Evolutionary conservation across 352 stramenopile genomes (phyloP).

Genomic region (Phytopythium sindhum): DNA sequence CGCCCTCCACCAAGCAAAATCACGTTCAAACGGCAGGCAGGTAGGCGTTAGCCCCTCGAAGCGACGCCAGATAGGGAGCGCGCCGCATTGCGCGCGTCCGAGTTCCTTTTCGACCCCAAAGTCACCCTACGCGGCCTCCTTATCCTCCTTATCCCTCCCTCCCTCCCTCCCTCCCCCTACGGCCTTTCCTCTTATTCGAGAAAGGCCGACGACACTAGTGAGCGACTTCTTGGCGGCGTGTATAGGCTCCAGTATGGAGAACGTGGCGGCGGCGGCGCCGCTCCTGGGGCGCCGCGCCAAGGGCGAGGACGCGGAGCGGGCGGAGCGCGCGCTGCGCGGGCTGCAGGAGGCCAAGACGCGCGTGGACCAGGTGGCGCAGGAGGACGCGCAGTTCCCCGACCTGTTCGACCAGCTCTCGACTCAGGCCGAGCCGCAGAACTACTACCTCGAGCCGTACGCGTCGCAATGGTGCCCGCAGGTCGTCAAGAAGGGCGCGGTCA

Average conservation of each 20-base stretch:
- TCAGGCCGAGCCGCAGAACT: conserved; percentile 86
- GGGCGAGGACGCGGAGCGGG: conserved; percentile 25
- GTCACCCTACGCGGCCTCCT: no score
- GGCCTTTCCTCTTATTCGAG: not conserved
- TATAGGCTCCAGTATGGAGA: not conserved
- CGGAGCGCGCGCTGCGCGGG: conserved; percentile 56
- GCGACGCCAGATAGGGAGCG: not conserved
- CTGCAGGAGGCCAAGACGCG: conserved; percentile 67
- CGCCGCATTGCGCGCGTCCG: not conserved
- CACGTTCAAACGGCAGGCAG: conserved; percentile 1
- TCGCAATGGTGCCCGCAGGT: conserved; percentile 78
- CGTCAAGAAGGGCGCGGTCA: conserved; percentile 67
- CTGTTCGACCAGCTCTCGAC: conserved; percentile 76
- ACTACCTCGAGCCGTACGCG: conserved; percentile 86
- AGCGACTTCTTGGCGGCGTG: no score
- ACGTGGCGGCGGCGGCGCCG: not conserved
- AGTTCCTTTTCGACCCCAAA: no score
- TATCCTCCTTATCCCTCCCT: not conserved
- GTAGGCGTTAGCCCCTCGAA: not conserved
- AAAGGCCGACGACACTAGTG: not conserved
- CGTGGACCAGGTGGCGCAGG: conserved; percentile 66
- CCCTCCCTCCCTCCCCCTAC: not conserved
- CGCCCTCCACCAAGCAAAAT: conserved; percentile 6
- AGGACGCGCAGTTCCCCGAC: conserved; percentile 77
- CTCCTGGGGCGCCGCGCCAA: conserved; percentile 6